phyloP scores from a whole-genome alignment of 306 rosid genomes.

The Quercus engelmannii region DNA sequence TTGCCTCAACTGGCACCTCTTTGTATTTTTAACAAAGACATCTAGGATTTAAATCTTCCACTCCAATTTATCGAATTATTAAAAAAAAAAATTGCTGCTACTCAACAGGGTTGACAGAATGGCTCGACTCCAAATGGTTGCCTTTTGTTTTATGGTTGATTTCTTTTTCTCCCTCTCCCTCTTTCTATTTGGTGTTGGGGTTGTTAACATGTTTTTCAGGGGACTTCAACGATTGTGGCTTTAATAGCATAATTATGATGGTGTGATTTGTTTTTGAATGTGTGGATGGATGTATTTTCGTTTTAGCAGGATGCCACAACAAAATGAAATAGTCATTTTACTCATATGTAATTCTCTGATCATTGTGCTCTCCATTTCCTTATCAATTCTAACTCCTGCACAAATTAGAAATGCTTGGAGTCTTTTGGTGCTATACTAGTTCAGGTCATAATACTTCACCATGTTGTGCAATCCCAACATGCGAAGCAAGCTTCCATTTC shows the following conservation, averaged over 20 bases:
- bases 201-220: background rate
- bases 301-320: too few relatives aligned
- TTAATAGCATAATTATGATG: background rate
- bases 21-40: too few relatives aligned
- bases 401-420: background rate
- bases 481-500: background rate
- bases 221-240: background rate
- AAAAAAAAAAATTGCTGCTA: too few relatives aligned
- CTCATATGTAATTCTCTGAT: too few relatives aligned
- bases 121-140: background rate
- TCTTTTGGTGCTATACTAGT: background rate
- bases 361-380: too few relatives aligned
- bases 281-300: too few relatives aligned
- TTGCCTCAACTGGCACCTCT: too few relatives aligned
- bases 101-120: background rate
- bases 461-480: background rate
- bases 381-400: too few relatives aligned
- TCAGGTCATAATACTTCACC: background rate
- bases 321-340: too few relatives aligned
- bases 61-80: too few relatives aligned
- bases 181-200: background rate
- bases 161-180: background rate
- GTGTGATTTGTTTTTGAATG: background rate
- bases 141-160: background rate
- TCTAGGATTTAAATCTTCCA: too few relatives aligned